Conservation (phyloP, 2,329 filamentous ascomycete genomes). For the Ploettnerulaceae sp. region DNA sequence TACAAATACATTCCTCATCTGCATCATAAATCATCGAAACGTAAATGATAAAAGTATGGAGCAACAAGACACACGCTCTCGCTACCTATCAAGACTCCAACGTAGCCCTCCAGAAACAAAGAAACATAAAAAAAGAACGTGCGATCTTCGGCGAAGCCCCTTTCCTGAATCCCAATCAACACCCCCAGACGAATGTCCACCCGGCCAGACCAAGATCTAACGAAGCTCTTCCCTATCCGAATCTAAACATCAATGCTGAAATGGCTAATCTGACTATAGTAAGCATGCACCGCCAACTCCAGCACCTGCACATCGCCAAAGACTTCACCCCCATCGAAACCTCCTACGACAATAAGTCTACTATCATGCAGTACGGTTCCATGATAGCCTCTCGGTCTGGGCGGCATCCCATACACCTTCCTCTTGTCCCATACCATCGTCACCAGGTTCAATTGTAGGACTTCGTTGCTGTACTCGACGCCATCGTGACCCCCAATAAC, state of each 20-base stretch:
- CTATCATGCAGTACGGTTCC: constrained; percentile 62
- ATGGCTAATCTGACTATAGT: constrained; percentile 70
- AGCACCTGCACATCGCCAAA: constrained; percentile 64
- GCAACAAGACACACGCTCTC: no score
- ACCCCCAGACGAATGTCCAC: neutral
- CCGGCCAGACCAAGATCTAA: neutral
- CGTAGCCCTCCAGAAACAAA: neutral
- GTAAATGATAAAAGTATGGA: no score
- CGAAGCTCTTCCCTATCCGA: neutral
- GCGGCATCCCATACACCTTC: constrained; percentile 58
- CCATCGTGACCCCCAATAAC: constrained; percentile 67
- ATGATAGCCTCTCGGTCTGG: constrained; percentile 62
- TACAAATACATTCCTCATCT: constrained; percentile 12
- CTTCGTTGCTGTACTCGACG: constrained; percentile 64
- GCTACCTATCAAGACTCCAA: neutral
- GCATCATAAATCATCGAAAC: constrained; percentile 22
- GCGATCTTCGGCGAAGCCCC: no score
- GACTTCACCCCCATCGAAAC: constrained; percentile 63
- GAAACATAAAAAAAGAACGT: no score
- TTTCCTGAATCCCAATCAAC: no score
- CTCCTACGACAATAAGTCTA: constrained; percentile 58
- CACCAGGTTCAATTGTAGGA: constrained; percentile 63
- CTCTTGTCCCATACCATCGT: constrained; percentile 71
- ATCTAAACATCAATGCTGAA: constrained; percentile 61
- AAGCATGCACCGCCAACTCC: constrained; percentile 64